Percentiles rank a stretch among this genome's conserved stretches.
These are phyloP conservation scores for Gaillardinia entomophila DNA, from an alignment of 805 yeast genomes.

Conservation along the genomic window DNA sequence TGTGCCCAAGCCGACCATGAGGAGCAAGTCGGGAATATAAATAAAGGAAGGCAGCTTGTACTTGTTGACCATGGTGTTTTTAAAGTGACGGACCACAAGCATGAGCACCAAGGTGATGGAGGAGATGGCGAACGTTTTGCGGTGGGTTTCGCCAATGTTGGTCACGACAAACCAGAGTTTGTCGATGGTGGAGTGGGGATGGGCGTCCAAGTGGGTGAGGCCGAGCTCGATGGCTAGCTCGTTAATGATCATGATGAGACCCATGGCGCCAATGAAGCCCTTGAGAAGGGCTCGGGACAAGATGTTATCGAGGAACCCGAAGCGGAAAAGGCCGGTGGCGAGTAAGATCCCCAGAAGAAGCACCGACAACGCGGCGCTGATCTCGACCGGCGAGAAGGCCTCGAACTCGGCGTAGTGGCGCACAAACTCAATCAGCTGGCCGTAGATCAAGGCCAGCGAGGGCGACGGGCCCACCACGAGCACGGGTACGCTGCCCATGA, in stretches of 20 bases:
- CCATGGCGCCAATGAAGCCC: constrained; percentile 85
- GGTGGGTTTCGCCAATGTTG: constrained; percentile 8
- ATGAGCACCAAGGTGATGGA: constrained; percentile 16
- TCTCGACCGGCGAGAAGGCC: constrained; percentile 30
- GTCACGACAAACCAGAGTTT: constrained; percentile 11
- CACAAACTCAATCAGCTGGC: constrained; percentile 57
- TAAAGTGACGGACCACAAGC: constrained; percentile 13
- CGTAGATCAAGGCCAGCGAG: constrained; percentile 76
- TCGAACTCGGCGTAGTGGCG: constrained; percentile 31
- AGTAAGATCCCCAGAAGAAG: constrained; percentile 14
- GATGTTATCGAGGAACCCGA: constrained; percentile 81
- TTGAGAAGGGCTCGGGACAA: constrained; percentile 69
- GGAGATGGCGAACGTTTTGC: constrained; percentile 13
- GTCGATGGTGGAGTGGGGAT: constrained; percentile 15
- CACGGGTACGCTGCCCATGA: constrained; percentile 82
- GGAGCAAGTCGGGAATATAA: constrained; percentile 26
- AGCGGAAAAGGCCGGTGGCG: constrained; percentile 33
- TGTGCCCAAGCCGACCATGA: constrained; percentile 26
- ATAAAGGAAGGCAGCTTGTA: constrained; percentile 12
- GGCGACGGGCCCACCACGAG: constrained; percentile 93
- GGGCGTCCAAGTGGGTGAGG: constrained; percentile 10
- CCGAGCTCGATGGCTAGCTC: constrained; percentile 46
- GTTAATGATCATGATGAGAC: constrained; percentile 67
- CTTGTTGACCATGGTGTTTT: constrained; percentile 10
- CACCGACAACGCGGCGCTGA: constrained; percentile 13